phyloP scores from a whole-genome alignment of 495 filamentous ascomycete species.

The Viridothelium virens region DNA sequence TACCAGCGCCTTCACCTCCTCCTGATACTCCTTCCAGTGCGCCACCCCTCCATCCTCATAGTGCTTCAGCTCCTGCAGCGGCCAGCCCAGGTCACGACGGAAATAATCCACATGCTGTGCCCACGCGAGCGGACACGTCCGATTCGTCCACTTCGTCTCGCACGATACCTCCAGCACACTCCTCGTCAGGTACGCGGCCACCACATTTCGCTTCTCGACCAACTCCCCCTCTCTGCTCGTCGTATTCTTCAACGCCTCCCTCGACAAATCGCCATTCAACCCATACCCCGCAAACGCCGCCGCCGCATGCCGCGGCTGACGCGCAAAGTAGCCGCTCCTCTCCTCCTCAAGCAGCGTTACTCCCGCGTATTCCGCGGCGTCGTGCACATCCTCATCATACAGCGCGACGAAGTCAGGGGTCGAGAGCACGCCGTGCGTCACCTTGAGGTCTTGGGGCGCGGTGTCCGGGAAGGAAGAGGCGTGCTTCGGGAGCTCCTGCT shows the following conservation, averaged over 20 bases:
- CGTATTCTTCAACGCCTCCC: neutral
- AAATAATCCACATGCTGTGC: neutral
- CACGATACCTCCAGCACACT: neutral
- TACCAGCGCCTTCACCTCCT: neutral
- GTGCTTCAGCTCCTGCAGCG: neutral
- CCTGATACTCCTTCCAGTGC: neutral
- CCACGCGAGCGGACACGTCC: neutral
- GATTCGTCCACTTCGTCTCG: constrained; percentile 7
- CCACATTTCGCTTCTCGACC: neutral
- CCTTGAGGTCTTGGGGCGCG: neutral
- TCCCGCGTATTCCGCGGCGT: neutral
- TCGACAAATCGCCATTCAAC: neutral
- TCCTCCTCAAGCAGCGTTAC: neutral
- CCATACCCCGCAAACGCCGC: constrained; percentile 2
- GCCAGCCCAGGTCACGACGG: neutral
- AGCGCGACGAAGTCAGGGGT: neutral
- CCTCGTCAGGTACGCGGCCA: neutral
- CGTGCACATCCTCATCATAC: neutral
- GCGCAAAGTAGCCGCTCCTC: neutral
- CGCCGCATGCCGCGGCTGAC: neutral
- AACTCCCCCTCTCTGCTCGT: neutral
- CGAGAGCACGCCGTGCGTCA: neutral
- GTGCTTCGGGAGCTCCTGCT: neutral
- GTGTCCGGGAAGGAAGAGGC: neutral
- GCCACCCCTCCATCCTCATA: neutral